Base-by-base conservation (phyloP, 176 grass and related monocot genomes). In the Ensete glaucum region DNA sequence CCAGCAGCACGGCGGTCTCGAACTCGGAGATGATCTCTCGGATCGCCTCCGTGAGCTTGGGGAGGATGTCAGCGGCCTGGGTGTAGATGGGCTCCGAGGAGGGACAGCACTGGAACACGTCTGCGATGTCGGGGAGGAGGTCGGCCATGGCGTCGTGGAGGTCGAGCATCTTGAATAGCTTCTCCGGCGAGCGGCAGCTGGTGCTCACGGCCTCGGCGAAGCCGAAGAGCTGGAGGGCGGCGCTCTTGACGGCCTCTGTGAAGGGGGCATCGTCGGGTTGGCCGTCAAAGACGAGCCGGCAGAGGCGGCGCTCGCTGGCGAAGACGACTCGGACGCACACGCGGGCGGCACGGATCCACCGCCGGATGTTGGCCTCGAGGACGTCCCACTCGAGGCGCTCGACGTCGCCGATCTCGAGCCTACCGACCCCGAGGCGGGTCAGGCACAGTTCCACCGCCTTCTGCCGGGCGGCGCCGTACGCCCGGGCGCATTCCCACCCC, bases 151-250 rank as follows among this genome's bases (percentile, higher is more conserved):
- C 67, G 50, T 99, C 95, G 79, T 99, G 88, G 71, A 99, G 90
- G 83, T 93, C 90, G 53, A 99, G 83, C 64, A 91, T 89, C 84
- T 99, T 99, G 84, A 94, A 99, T 12, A 99, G 84, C 78, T 99
- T 99, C 82, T 99, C 95, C 0, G 95, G 86, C 0, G 95, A 89
- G 50, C 95, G 86, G 69, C 95, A 88, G 0, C 90, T 84, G 73
- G 91, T 94, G 73, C 86, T 87, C 64, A 93, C 89, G 59, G 95
- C 95, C 82, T 98, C 95, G 0, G 84, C 82, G 54, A 98, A 98
- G 59, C 90, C 88, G 52, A 98, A 83, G 34, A 93, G 85, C 77
- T 98, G 95, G 67, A 98, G 75, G 13, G 95, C 88, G 0, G 95
- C 84, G 77, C 95, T 86, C 82, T 91, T 98, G 23, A 98, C 90